Evolutionary conservation across 2,329 filamentous ascomycete species (phyloP), one percentile per base, ranked within the genome.

Genomic region (Didymella lethalis): DNA sequence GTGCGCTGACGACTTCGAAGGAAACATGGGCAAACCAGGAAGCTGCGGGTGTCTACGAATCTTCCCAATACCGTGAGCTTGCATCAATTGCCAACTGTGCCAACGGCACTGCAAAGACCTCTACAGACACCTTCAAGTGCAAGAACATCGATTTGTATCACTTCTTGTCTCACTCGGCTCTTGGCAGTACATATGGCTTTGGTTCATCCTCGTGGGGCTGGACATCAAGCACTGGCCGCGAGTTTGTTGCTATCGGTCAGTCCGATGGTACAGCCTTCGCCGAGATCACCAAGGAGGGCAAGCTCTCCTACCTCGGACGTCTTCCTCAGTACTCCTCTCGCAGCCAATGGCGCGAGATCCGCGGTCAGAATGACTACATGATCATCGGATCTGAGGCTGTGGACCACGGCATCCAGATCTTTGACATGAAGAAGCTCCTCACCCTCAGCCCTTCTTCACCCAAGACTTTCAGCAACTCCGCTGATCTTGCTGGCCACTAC

Each of bases 391-490:
- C 68, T 28, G 75, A 77, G 54, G 75, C 75, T 41, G 55, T 49
- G 54, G 67, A 78, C 64, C 86, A 88, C 72, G 83, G 84, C 32
- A 81, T 88, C 46, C 86, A 88, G 73, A 81, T 88, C 73, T 88
- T 88, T 67, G 86, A 88, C 73, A 82, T 87, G 83, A 82, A 78
- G 66, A 87, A 76, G 66, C 66, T 77, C 14, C 65, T 77, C 20
- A 64, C 57, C 18, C 53, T 77, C 38, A 71, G 76, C 49, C 73
- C 74, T 26, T 70, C 73, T 11, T 70, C 63, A 10, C 75, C 75
- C 8, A 70, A 75, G 16, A 74, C 67, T 6, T 77, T 77, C 61
- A 69, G 62, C 59, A 77, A 76, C 47, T 46, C 58, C 0, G 69
- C 65, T 18, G 75, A 77, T 48, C 66, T 77, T 11, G 65, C 65